A percentile compares a stretch with the other conserved stretches of the same genome.
Evolutionary conservation across 352 stramenopile species (phyloP).

Genomic region (Aphanomyces astaci): DNA sequence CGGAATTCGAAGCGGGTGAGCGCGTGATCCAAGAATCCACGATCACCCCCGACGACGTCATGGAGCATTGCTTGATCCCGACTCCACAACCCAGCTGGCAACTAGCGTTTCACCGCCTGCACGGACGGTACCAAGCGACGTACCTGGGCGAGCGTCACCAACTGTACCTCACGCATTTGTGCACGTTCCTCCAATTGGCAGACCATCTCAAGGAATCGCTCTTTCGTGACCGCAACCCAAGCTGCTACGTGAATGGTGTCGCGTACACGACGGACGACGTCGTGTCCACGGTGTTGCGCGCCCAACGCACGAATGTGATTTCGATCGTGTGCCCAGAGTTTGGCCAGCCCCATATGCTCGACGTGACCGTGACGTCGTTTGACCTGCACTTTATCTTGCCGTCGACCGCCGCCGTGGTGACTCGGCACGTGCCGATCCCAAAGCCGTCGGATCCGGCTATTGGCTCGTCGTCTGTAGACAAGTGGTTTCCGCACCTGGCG

Average conservation of each 20-base stretch:
- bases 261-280: slow-evolving; percentile 1
- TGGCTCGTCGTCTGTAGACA: slow-evolving; percentile 6
- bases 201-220: slow-evolving; percentile 6
- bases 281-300: neutral
- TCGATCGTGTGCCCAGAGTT: slow-evolving; percentile 21
- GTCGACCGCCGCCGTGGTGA: neutral
- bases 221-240: slow-evolving; percentile 9
- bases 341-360: slow-evolving; percentile 21
- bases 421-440: neutral
- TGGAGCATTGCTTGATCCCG: slow-evolving; percentile 13
- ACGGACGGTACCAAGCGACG: slow-evolving; percentile 16
- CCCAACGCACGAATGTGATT: slow-evolving; percentile 1
- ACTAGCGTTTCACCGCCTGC: slow-evolving; percentile 6
- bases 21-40: neutral
- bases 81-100: neutral
- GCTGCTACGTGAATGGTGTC: slow-evolving; percentile 11
- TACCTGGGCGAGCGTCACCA: slow-evolving; percentile 13
- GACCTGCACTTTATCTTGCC: neutral
- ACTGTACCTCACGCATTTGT: slow-evolving; percentile 3
- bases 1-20: slow-evolving; percentile 3
- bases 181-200: slow-evolving; percentile 8
- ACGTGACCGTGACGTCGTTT: neutral
- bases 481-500: slow-evolving; percentile 19
- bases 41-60: neutral
- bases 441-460: neutral